phyloP scores from a whole-genome alignment of 2,329 filamentous ascomycete genomes.

The Diaporthe destruens region DNA sequence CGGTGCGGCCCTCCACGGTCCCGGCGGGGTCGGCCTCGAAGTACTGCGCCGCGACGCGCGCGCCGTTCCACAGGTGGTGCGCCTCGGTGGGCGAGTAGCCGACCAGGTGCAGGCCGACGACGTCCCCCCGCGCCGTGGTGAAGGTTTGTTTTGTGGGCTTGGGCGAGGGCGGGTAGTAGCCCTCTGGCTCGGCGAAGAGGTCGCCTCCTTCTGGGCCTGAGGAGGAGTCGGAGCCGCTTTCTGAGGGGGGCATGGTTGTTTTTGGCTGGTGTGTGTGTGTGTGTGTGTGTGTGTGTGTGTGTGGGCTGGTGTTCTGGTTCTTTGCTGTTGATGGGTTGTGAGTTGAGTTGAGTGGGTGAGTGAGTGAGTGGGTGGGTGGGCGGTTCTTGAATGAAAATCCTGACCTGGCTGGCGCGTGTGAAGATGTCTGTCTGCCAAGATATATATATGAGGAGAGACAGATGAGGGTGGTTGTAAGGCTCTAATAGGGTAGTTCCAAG shows the following conservation, averaged over 20 bases:
- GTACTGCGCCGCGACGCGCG: constrained; percentile 81
- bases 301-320: neutral
- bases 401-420: neutral
- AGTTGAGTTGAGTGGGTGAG: neutral
- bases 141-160: constrained; percentile 80
- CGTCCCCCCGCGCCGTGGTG: constrained; percentile 74
- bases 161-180: constrained; percentile 83
- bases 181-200: constrained; percentile 85
- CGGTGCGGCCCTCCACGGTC: constrained; percentile 71
- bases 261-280: neutral
- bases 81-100: constrained; percentile 92
- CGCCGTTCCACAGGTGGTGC: constrained; percentile 92
- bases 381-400: neutral
- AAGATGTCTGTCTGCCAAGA: neutral
- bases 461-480: neutral
- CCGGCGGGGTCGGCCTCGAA: constrained; percentile 78
- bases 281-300: too few species aligned
- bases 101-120: constrained; percentile 81
- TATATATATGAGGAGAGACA: neutral
- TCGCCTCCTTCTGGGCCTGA: neutral
- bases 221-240: neutral
- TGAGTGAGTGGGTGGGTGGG: neutral
- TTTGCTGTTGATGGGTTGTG: neutral
- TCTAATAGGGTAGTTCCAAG: neutral
- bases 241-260: neutral